Evolutionary conservation across 2,329 filamentous ascomycete genomes (phyloP).

Genomic region (Hypocreales sp.): DNA sequence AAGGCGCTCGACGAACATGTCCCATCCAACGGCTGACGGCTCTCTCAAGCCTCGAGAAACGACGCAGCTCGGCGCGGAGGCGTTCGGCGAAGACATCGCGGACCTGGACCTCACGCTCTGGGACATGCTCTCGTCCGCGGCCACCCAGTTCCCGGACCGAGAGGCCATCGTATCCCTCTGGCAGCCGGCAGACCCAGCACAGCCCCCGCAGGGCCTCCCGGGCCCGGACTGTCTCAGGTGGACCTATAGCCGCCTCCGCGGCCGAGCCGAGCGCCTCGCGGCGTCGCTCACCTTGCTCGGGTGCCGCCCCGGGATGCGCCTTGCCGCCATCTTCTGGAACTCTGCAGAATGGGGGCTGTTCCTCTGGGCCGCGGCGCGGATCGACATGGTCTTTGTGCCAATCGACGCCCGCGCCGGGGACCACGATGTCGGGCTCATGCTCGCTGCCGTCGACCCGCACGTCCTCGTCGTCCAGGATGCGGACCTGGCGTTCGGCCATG

Average conservation of each 20-base stretch:
- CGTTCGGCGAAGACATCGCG: conserved; percentile 10
- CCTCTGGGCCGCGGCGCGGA: conserved; percentile 19
- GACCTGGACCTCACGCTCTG: conserved; percentile 16
- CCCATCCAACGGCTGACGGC: neutral
- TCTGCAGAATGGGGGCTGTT: conserved; percentile 22
- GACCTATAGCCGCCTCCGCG: conserved; percentile 13
- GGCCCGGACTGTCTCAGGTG: conserved; percentile 10
- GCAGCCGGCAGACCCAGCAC: conserved; percentile 8
- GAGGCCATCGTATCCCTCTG: conserved; percentile 21
- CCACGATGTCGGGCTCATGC: conserved; percentile 8
- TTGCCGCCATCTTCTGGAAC: conserved; percentile 18
- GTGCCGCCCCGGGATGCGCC: conserved; percentile 12
- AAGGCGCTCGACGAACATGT: neutral
- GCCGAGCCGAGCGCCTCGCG: conserved; percentile 11
- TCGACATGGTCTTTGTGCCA: conserved; percentile 18
- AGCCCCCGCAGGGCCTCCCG: neutral
- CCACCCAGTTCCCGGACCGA: conserved; percentile 11
- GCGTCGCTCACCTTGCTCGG: conserved; percentile 8
- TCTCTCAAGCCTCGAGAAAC: no score
- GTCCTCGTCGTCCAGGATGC: conserved; percentile 18
- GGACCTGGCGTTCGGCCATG: conserved; percentile 2
- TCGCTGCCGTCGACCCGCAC: conserved; percentile 10
- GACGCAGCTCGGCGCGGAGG: no score
- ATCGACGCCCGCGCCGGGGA: conserved; percentile 13
- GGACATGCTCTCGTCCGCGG: conserved; percentile 15